A percentile compares a stretch with the other conserved stretches of the same genome.
These are phyloP conservation scores for Primulina huaijiensis DNA, from an alignment of 257 asterid genomes.

Conservation along the genomic window DNA sequence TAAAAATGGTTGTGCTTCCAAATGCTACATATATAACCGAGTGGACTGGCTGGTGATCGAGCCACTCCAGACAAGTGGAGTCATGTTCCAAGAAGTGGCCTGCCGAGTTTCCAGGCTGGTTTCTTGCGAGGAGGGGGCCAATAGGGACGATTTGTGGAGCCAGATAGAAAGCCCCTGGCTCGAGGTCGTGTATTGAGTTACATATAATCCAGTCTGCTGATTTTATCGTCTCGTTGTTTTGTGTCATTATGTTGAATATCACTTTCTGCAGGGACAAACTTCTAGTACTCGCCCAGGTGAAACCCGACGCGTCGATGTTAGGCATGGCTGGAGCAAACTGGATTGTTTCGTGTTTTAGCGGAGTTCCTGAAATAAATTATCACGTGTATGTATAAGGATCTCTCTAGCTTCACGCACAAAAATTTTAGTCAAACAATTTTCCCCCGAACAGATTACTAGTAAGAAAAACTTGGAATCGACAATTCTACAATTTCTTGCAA, in stretches of 20 bases:
- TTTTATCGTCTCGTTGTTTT: slow-evolving; percentile 14
- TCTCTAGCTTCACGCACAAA: background rate
- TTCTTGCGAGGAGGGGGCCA: slow-evolving; percentile 34
- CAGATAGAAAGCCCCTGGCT: slow-evolving; percentile 36
- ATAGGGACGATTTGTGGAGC: slow-evolving; percentile 30
- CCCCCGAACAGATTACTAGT: background rate
- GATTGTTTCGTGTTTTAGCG: slow-evolving; percentile 18
- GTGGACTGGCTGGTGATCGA: slow-evolving; percentile 29
- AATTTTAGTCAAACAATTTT: too few species aligned
- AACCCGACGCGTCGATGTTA: slow-evolving; percentile 28
- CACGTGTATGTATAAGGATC: too few species aligned
- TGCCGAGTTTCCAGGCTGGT: slow-evolving; percentile 19
- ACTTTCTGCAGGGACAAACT: slow-evolving; percentile 11
- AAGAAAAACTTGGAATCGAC: too few species aligned
- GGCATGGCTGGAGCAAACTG: slow-evolving; percentile 36
- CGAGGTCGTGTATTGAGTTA: slow-evolving; percentile 35
- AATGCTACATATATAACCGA: slow-evolving; percentile 43
- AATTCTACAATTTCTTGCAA: too few species aligned
- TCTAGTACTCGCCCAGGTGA: slow-evolving; percentile 29
- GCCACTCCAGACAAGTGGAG: slow-evolving; percentile 35
- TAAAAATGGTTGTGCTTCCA: slow-evolving; percentile 27
- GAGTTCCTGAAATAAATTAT: slow-evolving; percentile 26
- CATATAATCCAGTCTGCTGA: slow-evolving; percentile 33
- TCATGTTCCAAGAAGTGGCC: slow-evolving; percentile 31
- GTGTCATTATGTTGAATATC: slow-evolving; percentile 26